Percentiles rank a stretch among this genome's conserved stretches.
Evolutionary conservation across 768 basidiomycete species (phyloP).

Genomic region (Coprinopsis cinerea): DNA sequence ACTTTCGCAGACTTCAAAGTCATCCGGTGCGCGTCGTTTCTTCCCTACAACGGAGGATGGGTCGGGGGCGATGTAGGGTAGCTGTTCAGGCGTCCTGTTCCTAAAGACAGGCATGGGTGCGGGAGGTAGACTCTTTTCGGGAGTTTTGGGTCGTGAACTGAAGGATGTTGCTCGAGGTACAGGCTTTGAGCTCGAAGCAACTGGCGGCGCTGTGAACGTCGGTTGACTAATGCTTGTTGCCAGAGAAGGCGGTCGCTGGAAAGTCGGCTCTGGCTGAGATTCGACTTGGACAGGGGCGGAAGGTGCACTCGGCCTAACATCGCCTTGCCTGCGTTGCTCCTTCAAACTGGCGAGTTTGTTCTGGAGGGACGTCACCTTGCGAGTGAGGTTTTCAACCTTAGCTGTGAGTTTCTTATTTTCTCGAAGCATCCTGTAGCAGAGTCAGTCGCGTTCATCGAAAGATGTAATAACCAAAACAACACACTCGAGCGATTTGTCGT

Average conservation of each 20-base stretch:
- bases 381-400: conserved; percentile 66
- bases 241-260: conserved; percentile 6
- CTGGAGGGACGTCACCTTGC: conserved; percentile 70
- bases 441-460: conserved; percentile 6
- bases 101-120: conserved; percentile 41
- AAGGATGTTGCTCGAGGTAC: conserved; percentile 32
- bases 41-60: conserved; percentile 46
- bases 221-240: conserved; percentile 17
- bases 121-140: conserved; percentile 32
- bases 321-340: conserved; percentile 18
- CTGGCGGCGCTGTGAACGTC: conserved; percentile 13
- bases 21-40: conserved; percentile 74
- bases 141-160: conserved; percentile 50
- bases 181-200: conserved; percentile 16
- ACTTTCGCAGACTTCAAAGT: conserved; percentile 53
- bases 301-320: conserved; percentile 11
- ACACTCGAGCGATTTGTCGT: conserved; percentile 75
- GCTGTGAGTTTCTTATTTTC: conserved; percentile 70
- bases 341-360: conserved; percentile 55
- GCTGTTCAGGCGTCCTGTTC: conserved; percentile 45
- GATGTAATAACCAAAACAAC: conserved; percentile 20
- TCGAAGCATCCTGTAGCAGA: conserved; percentile 55
- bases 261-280: background rate
- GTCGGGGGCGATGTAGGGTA: conserved; percentile 6
- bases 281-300: too few species aligned